phyloP scores from a whole-genome alignment of 129 eudicot species.

The Artemisia tridentata region DNA sequence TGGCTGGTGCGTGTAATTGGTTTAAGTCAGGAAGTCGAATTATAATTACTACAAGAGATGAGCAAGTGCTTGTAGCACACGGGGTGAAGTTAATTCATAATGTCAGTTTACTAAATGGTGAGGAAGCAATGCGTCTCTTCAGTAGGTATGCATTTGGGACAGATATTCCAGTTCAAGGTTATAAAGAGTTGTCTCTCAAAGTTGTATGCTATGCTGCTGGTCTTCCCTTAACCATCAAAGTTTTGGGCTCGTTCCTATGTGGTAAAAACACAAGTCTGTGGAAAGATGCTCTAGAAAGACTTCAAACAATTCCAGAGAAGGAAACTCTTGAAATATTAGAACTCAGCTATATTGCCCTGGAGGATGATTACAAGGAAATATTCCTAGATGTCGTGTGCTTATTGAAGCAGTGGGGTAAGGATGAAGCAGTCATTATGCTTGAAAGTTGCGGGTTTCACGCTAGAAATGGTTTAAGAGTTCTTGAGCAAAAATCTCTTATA shows the following conservation, averaged over 20 bases:
- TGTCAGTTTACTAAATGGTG: background rate
- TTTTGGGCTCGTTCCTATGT: slow-evolving; percentile 42
- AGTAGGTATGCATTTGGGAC: slow-evolving; percentile 41
- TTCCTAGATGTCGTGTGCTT: slow-evolving; percentile 33
- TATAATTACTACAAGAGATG: slow-evolving; percentile 38
- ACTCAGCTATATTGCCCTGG: slow-evolving; percentile 12
- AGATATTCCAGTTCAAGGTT: slow-evolving; percentile 27
- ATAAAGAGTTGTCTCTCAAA: slow-evolving; percentile 14
- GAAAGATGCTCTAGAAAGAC: slow-evolving; percentile 29
- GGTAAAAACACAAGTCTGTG: slow-evolving; percentile 27
- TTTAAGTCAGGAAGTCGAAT: slow-evolving; percentile 35
- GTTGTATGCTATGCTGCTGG: slow-evolving; percentile 34
- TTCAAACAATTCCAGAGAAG: slow-evolving; percentile 13
- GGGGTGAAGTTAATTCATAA: slow-evolving; percentile 21
- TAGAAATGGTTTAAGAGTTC: slow-evolving; percentile 24
- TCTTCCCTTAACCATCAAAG: slow-evolving; percentile 46
- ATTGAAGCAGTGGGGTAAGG: background rate
- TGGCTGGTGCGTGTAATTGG: slow-evolving; percentile 19
- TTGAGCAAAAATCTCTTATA: slow-evolving; percentile 25
- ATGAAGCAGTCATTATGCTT: slow-evolving; percentile 1
- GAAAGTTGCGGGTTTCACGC: slow-evolving; percentile 23
- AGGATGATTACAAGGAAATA: slow-evolving; percentile 25
- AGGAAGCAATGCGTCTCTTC: slow-evolving; percentile 27
- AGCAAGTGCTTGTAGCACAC: slow-evolving; percentile 10
- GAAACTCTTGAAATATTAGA: slow-evolving; percentile 5